Base-by-base conservation (phyloP, 768 basidiomycete genomes). In the Cyclocybe aegerita region DNA sequence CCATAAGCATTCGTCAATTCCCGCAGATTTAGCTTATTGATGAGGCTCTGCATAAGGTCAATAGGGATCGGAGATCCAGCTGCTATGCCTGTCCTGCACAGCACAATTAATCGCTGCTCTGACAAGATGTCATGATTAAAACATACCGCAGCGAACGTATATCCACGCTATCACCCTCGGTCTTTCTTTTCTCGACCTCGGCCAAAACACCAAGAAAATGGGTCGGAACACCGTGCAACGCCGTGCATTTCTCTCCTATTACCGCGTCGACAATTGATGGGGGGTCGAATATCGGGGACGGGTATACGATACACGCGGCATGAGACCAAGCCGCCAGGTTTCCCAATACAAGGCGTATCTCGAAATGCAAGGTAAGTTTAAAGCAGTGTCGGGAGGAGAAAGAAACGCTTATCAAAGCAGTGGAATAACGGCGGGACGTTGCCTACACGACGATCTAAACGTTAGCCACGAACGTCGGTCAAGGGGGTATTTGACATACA, bases 381-480 rank as follows among this genome's bases (percentile, higher is more conserved):
- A 8, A 32, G 16, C 11, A 14, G 32, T 23, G 36, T 16, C 23
- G 29, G 31, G 34, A 35, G 5, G 36, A 14, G 34, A 39, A 15
- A 29, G 50, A 29, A 39, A 74, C 32, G 88, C 88, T 86, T 70
- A 89, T 90, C 90, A 79, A 92, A 92, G 62, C 90, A 93, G 64
- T 93, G 90, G 64, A 92, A 93, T 1, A 92, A 67, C 0, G 90
- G 90, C 2, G 90, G 90, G 1, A 83, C 83, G 54, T 93, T 92
- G 75, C 88, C 88, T 91, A 41, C 14, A 39, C 11, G 12, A 38
- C 5, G n/a, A 36, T 48, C 4, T n/a, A 15, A 12, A 11, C 23
- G 8, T 33, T 41, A 12, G 16, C 29, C 15, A 39, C 6, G 3
- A 38, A 39, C 15, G 17, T 32, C 12, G 12, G 32, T 23, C 5